Percentiles rank a stretch among this genome's conserved stretches.
These are phyloP conservation scores for Gastrolobium villosum DNA, from an alignment of 306 rosid species.

Conservation along the genomic window DNA sequence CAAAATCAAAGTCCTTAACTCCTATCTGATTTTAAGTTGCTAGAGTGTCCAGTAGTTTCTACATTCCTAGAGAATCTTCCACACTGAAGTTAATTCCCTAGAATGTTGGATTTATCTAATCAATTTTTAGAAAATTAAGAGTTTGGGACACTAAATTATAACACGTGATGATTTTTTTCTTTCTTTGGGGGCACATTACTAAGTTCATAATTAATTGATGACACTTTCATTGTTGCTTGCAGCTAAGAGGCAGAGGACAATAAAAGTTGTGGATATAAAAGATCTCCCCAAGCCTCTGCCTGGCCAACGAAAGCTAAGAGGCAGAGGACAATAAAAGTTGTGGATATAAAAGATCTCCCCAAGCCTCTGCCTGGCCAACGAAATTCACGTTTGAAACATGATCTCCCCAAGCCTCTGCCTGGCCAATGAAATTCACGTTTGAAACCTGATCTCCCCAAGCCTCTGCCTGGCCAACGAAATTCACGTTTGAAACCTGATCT, in stretches of 20 bases:
- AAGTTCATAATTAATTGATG: constrained; percentile 33
- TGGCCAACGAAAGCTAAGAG: too few species aligned
- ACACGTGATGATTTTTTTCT: neutral
- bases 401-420: too few species aligned
- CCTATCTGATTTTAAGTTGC: neutral
- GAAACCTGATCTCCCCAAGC: too few species aligned
- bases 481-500: too few species aligned
- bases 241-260: constrained; percentile 94
- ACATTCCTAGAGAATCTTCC: neutral
- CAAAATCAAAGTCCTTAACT: neutral
- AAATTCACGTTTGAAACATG: too few species aligned
- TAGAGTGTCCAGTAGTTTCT: neutral
- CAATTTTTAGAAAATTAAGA: neutral
- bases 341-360: too few species aligned
- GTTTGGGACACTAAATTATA: neutral
- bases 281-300: constrained; percentile 97
- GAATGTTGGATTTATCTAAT: constrained; percentile 20
- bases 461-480: too few species aligned
- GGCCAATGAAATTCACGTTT: too few species aligned
- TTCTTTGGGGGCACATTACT: neutral
- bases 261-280: constrained; percentile 92
- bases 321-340: too few species aligned
- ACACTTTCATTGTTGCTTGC: constrained; percentile 44
- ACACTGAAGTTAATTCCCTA: neutral
- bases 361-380: too few species aligned